Evolutionary conservation across 768 basidiomycete species (phyloP), one percentile per base, ranked within the genome.

Genomic region (Termitomyces bulborhizus): DNA sequence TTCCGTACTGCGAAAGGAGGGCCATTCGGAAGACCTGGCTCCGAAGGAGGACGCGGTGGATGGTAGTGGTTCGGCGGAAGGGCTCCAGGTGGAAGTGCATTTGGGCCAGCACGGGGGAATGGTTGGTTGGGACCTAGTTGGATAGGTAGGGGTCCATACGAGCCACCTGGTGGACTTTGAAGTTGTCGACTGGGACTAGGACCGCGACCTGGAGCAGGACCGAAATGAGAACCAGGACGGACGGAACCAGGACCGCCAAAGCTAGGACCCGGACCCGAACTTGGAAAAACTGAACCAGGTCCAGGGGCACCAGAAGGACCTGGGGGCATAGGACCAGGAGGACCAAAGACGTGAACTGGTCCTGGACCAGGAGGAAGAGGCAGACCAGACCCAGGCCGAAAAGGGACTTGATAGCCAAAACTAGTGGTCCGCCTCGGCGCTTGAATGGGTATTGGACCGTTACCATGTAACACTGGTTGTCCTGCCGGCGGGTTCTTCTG

Each of bases 11-110:
- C 67, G 34, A 65, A 59, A 50, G 69, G 71, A 16, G 76, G 58
- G 27, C 61, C 67, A 36, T 63, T 62, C 21, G 66, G 69, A 54
- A 70, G 68, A 12, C 66, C 60, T 11, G 77, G 76, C 56, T 82
- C 82, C n/a, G 76, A 78, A 6, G 78, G 76, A 4, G 78, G 77
- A 26, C 78, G 72, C 18, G 54, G 31, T n/a, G 57, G 58, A 18
- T 60, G 63, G 34, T 60, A 64, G 47, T 61, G 54, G 13, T 62
- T 63, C 36, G 67, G 66, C 40, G 67, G 66, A 49, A 57, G 32
- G 15, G 29, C 31, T 21, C 58, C 60, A 9, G 56, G 58, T 16
- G 37, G 49, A 18, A 51, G 31, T 46, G 62, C 63, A 18, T 60
- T 50, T 18, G 65, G 63, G 15, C 60, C 57, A 41, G 50, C 54